Percentiles rank a stretch among this genome's conserved stretches.
phyloP scores from a whole-genome alignment of 352 stramenopile genomes.

The Aphanomyces astaci region DNA sequence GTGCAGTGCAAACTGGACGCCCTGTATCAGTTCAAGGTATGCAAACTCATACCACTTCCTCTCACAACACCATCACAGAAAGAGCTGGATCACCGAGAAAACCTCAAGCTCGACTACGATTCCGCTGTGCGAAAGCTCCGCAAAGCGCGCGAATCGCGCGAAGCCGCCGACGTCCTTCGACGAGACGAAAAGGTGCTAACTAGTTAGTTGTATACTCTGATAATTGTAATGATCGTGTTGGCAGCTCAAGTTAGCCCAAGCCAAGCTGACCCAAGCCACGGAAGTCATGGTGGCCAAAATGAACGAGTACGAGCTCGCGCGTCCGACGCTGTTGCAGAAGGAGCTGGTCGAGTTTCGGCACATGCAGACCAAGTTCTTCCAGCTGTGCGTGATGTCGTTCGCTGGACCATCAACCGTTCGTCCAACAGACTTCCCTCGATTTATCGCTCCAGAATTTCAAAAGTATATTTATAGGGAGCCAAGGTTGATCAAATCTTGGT shows the following conservation, averaged over 20 bases:
- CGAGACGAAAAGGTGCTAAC: conserved; percentile 32
- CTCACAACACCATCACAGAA: conserved; percentile 14
- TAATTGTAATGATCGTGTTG: no score
- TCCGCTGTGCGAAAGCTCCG: conserved; percentile 30
- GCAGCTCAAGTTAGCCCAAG: conserved; percentile 28
- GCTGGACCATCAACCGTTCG: not conserved
- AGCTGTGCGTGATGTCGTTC: conserved; percentile 26
- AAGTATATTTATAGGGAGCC: not conserved
- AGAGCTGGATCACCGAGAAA: conserved; percentile 30
- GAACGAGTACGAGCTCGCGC: conserved; percentile 27
- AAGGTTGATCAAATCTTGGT: conserved; percentile 18
- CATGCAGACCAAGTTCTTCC: conserved; percentile 29
- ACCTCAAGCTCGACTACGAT: conserved; percentile 33
- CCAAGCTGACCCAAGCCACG: conserved; percentile 14
- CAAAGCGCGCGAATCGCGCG: conserved; percentile 24
- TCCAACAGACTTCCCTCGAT: not conserved
- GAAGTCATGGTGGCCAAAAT: conserved; percentile 28
- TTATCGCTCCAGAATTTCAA: not conserved
- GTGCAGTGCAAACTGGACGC: conserved; percentile 38
- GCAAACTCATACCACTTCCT: conserved; percentile 26
- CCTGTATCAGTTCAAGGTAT: conserved; percentile 24
- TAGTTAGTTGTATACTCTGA: no score
- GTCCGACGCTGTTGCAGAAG: conserved; percentile 26
- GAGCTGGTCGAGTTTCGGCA: conserved; percentile 29
- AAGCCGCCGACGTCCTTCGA: conserved; percentile 28